Conservation (phyloP, 2,329 filamentous ascomycete genomes). For the Diplodia sapinea region DNA sequence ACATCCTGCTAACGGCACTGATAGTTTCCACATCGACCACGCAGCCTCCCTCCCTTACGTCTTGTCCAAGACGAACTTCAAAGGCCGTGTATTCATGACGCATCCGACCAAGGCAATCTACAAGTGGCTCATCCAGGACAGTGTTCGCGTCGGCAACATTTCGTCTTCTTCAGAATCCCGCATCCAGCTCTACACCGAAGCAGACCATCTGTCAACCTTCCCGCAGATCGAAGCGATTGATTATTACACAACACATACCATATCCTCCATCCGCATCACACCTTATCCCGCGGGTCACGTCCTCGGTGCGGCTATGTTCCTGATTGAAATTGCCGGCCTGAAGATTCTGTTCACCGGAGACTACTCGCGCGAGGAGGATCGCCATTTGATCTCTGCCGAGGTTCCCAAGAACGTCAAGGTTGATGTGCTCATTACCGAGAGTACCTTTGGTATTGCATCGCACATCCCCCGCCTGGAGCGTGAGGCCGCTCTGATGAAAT, state of each 20-base stretch:
- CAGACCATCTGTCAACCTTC: slow-evolving; percentile 92
- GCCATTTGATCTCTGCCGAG: slow-evolving; percentile 91
- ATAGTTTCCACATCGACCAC: slow-evolving; percentile 96
- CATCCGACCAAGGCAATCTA: slow-evolving; percentile 99
- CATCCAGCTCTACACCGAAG: slow-evolving; percentile 84
- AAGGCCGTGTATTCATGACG: slow-evolving; percentile 97
- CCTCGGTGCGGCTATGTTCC: slow-evolving; percentile 97
- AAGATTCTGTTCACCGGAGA: slow-evolving; percentile 98
- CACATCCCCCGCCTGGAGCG: slow-evolving; percentile 89
- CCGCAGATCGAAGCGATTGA: slow-evolving; percentile 96
- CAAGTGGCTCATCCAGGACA: slow-evolving; percentile 99
- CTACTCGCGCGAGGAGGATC: slow-evolving; percentile 93
- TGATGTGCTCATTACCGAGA: slow-evolving; percentile 96
- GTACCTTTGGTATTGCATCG: slow-evolving; percentile 93
- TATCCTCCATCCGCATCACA: slow-evolving; percentile 94
- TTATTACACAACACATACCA: slow-evolving; percentile 96
- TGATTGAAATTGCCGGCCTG: slow-evolving; percentile 94
- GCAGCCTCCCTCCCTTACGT: slow-evolving; percentile 99
- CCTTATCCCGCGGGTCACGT: slow-evolving; percentile 97
- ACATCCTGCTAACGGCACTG: slow-evolving; percentile 24
- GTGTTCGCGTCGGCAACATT: slow-evolving; percentile 82
- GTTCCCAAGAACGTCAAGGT: slow-evolving; percentile 89
- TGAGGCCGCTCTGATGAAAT: slow-evolving; percentile 93
- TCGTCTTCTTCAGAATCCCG: slow-evolving; percentile 66
- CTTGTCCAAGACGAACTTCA: slow-evolving; percentile 96